Evolutionary conservation across 2,329 filamentous ascomycete species (phyloP).

Genomic region (Scedosporium apiospermum): DNA sequence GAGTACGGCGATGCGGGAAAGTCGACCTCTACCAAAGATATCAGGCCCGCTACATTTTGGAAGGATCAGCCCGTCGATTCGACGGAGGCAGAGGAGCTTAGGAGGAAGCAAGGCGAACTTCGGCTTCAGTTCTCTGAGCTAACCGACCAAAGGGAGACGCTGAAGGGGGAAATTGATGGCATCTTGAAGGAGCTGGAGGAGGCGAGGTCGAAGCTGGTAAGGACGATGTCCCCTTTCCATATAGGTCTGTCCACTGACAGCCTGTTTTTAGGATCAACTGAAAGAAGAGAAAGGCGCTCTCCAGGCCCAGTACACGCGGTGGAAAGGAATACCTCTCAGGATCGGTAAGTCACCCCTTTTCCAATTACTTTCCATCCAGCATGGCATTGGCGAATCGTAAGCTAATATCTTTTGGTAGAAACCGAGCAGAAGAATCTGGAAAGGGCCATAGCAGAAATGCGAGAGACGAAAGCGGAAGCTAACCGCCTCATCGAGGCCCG

Average conservation of each 20-base stretch:
- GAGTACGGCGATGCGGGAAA: conserved; percentile 73
- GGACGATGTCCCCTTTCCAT: conserved; percentile 10
- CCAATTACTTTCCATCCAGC: not conserved
- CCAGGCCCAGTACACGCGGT: conserved; percentile 57
- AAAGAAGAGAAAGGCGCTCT: conserved; percentile 55
- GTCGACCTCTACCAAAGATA: conserved; percentile 55
- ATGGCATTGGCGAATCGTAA: not conserved
- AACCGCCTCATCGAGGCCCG: not conserved
- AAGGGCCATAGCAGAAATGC: conserved; percentile 1
- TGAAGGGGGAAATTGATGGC: conserved; percentile 28
- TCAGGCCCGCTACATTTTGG: conserved; percentile 60
- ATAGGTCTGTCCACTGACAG: conserved; percentile 8
- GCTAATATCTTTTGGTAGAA: not conserved
- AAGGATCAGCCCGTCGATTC: conserved; percentile 67
- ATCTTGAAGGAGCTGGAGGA: conserved; percentile 30
- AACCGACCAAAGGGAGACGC: conserved; percentile 20
- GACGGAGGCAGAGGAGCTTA: conserved; percentile 52
- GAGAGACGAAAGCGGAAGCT: not conserved
- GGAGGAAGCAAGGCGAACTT: conserved; percentile 38
- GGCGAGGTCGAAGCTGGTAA: conserved; percentile 21
- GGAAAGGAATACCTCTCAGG: conserved; percentile 58
- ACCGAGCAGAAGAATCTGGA: conserved; percentile 1
- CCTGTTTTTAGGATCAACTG: conserved; percentile 32
- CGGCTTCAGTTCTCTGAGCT: conserved; percentile 24
- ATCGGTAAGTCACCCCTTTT: conserved; percentile 40